Percentiles rank a stretch among this genome's conserved stretches.
Evolutionary conservation across 305 asterid genomes (phyloP).

Genomic region (Caryopteris hybrid): DNA sequence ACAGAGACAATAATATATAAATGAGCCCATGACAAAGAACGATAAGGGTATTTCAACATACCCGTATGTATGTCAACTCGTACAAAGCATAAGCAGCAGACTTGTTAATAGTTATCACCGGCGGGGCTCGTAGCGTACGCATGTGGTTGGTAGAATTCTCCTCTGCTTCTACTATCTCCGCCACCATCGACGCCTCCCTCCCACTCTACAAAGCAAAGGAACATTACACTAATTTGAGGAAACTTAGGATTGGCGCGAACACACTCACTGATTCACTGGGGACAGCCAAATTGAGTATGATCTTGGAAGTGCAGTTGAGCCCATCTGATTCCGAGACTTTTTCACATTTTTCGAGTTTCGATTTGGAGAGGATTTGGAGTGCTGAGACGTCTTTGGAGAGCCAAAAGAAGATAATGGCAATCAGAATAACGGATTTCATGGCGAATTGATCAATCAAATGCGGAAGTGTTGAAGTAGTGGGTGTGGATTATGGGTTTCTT

Average conservation of each 20-base stretch:
- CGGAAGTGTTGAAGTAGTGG: not conserved
- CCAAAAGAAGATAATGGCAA: slow-evolving; percentile 20
- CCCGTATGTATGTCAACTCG: slow-evolving; percentile 76
- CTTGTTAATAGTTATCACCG: slow-evolving; percentile 73
- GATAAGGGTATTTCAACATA: slow-evolving; percentile 20
- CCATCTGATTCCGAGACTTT: slow-evolving; percentile 40
- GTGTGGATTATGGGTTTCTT: not conserved
- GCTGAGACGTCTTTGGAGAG: slow-evolving; percentile 20
- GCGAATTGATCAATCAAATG: not conserved
- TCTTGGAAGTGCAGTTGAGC: slow-evolving; percentile 77
- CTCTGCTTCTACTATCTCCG: slow-evolving; percentile 93
- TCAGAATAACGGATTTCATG: slow-evolving; percentile 33
- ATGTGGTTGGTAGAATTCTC: slow-evolving; percentile 70
- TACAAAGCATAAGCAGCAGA: slow-evolving; percentile 85
- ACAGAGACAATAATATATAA: too few species aligned
- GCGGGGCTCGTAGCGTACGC: slow-evolving; percentile 77
- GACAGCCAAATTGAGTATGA: slow-evolving; percentile 71
- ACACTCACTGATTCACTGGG: slow-evolving; percentile 72
- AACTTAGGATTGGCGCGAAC: not conserved
- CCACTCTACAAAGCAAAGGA: slow-evolving; percentile 47
- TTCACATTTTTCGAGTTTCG: slow-evolving; percentile 76
- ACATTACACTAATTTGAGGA: not conserved
- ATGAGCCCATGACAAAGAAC: too few species aligned
- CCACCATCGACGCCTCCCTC: slow-evolving; percentile 84
- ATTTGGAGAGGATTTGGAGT: slow-evolving; percentile 70